Percentiles rank a stretch among this genome's conserved stretches.
phyloP scores from a whole-genome alignment of 163 green algal genomes.

The Scenedesmus sp. region DNA sequence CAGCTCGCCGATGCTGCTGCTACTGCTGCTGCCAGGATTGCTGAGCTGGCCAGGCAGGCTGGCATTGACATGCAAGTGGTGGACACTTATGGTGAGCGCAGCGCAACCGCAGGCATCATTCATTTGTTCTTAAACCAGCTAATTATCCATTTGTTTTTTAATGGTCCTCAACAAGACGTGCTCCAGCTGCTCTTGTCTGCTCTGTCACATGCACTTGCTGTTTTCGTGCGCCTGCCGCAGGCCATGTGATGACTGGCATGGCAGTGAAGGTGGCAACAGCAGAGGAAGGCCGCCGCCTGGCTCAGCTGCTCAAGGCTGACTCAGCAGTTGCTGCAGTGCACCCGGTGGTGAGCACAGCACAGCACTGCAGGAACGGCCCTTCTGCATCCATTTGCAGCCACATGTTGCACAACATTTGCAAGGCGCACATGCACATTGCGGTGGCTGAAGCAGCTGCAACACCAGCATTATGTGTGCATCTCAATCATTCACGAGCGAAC shows the following conservation, averaged over 20 bases:
- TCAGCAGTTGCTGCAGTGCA: not conserved
- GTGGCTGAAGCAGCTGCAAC: no score
- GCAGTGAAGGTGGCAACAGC: slow-evolving; percentile 9
- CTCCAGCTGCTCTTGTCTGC: no score
- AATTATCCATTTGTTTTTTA: no score
- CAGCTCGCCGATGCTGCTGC: not conserved
- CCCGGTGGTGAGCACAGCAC: slow-evolving; percentile 3
- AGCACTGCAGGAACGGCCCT: not conserved
- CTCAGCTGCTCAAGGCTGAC: slow-evolving; percentile 2
- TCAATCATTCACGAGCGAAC: no score
- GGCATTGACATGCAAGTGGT: not conserved
- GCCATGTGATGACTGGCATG: slow-evolving; percentile 41
- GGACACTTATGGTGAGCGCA: slow-evolving; percentile 3
- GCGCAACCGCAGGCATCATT: no score
- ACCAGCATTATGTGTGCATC: no score
- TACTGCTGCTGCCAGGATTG: slow-evolving; percentile 7
- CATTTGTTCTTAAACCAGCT: no score
- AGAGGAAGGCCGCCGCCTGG: slow-evolving; percentile 8
- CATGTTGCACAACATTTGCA: no score
- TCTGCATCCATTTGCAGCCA: no score
- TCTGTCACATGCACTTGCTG: not conserved
- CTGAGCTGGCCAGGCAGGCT: not conserved
- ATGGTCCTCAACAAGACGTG: no score
- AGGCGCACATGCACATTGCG: no score
- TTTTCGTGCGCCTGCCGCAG: not conserved